Conservation (phyloP, 306 rosid genomes). For the Cajanus cajan region DNA sequence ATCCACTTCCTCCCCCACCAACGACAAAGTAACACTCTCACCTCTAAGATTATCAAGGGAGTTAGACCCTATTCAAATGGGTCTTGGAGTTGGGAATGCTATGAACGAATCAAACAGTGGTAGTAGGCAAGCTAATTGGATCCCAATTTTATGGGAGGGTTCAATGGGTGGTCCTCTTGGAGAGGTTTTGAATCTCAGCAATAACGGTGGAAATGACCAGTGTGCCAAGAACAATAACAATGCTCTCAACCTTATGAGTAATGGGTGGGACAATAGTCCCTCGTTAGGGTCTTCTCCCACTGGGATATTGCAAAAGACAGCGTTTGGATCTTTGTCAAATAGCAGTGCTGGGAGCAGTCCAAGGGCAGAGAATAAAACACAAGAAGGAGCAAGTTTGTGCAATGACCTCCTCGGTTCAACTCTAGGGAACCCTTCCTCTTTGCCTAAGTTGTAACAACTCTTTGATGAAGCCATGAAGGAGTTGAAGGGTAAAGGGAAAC, state of each 20-base stretch:
- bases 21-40: slow-evolving; percentile 64
- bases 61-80: slow-evolving; percentile 59
- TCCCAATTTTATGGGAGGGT: slow-evolving; percentile 78
- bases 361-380: slow-evolving; percentile 63
- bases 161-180: slow-evolving; percentile 95
- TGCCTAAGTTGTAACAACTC: too few species aligned
- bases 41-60: slow-evolving; percentile 66
- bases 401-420: too few species aligned
- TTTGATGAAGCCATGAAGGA: too few species aligned
- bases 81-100: slow-evolving; percentile 45
- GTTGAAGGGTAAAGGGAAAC: too few species aligned
- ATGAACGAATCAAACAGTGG: slow-evolving; percentile 34
- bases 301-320: slow-evolving; percentile 76
- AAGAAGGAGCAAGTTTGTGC: slow-evolving; percentile 57
- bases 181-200: slow-evolving; percentile 72
- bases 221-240: slow-evolving; percentile 44
- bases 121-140: slow-evolving; percentile 69
- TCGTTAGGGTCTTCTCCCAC: slow-evolving; percentile 84
- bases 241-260: slow-evolving; percentile 71
- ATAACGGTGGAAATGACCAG: slow-evolving; percentile 27
- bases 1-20: slow-evolving; percentile 50
- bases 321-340: slow-evolving; percentile 75
- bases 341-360: slow-evolving; percentile 98
- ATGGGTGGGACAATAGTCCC: slow-evolving; percentile 77
- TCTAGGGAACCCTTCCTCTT: too few species aligned